Base-by-base conservation (phyloP, 2,329 filamentous ascomycete genomes). In the Alternaria brassicicola region DNA sequence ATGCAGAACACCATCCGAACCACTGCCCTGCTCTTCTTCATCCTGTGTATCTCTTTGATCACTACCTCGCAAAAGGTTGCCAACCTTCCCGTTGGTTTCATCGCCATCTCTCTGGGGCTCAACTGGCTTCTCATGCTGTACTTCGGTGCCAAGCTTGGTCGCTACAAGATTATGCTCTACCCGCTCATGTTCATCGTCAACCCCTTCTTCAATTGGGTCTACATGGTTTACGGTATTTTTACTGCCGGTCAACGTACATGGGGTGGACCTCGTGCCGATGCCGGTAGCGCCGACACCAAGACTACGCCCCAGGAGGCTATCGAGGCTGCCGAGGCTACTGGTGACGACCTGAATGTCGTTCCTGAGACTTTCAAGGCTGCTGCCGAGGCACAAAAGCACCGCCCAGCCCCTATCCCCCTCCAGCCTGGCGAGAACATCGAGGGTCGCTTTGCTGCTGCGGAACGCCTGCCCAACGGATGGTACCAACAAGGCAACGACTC, bases 41-140 rank as follows among this genome's bases (percentile, higher is more conserved):
- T 97, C 80, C 90, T 97, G 87, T 83, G 94, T 2, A 83, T 98
- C 47, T 93, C 94, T 4, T 82, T 99, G 56, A 83, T 93, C 57
- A 95, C 91, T 6, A 97, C 93, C 0, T 91, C 89, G 0, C 92
- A 92, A 75, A 89, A 84, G 65, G 82, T 96, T 33, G 78, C 85
- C 23, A 89, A 95, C 71, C 83, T 98, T 7, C 95, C 95, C 0
- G 89, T 97, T 21, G 93, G 93, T 17, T 97, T 98, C 78, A 96
- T 98, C 68, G 93, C 87, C 28, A 89, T 98, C 28, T 97, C 93
- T 0, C 85, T 98, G 2, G 93, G 94, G 1, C 83, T 98, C 36
- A 98, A 98, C 75, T 98, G 94, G 89, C 75, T 92, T 48, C 86
- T 98, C 76, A 98, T 98, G 94, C 81, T 98, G 61, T 98, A 97